Evolutionary conservation across 140 eudicot species (phyloP).

Genomic region (Ambrosia hybrid): DNA sequence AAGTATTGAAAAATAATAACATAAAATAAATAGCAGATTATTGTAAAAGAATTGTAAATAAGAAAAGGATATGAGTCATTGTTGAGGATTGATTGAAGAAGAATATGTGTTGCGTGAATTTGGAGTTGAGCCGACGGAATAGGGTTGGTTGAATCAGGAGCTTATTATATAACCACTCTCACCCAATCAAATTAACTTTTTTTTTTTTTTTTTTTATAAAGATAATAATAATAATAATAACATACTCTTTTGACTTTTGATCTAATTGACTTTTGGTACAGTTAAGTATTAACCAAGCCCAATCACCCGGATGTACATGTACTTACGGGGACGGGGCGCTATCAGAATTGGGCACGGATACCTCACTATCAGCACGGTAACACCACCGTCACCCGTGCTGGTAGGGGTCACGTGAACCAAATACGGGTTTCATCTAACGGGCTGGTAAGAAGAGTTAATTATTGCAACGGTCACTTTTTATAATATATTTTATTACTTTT

Average conservation of each 20-base stretch:
- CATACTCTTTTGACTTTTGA: not conserved
- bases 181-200: slow-evolving; percentile 1
- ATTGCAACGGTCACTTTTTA: too few species aligned
- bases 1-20: not conserved
- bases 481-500: too few species aligned
- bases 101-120: slow-evolving; percentile 26
- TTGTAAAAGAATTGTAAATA: not conserved
- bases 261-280: too few species aligned
- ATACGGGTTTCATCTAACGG: too few species aligned
- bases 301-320: too few species aligned
- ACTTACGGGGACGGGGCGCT: too few species aligned
- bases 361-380: too few species aligned
- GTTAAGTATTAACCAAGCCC: too few species aligned
- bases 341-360: too few species aligned
- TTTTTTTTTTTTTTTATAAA: not conserved
- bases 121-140: slow-evolving; percentile 22
- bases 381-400: too few species aligned
- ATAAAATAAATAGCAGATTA: not conserved
- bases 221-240: not conserved
- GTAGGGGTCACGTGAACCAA: too few species aligned
- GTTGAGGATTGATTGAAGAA: slow-evolving; percentile 7
- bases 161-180: not conserved
- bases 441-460: too few species aligned
- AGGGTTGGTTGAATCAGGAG: slow-evolving; percentile 26
- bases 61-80: slow-evolving; percentile 44